phyloP scores from a whole-genome alignment of 169 alveolate genomes.

The Cryptosporidium parvum region DNA sequence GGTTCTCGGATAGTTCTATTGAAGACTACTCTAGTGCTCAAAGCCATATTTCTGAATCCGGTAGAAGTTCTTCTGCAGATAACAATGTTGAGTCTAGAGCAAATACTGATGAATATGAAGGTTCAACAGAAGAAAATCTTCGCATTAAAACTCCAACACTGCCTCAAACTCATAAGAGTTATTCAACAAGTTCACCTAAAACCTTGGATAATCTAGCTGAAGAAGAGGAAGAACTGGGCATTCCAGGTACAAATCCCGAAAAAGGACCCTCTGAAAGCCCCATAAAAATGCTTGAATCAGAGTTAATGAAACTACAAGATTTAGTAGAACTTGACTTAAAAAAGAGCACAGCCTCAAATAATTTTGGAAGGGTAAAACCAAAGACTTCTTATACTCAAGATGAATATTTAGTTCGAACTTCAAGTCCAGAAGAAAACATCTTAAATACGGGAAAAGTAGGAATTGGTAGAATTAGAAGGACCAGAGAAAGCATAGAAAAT shows the following conservation, averaged over 20 bases:
- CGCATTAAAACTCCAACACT: neutral
- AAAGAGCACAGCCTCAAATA: neutral
- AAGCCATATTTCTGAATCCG: neutral
- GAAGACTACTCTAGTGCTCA: neutral
- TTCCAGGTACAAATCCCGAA: too few relatives aligned
- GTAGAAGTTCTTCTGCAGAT: neutral
- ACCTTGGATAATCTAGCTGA: neutral
- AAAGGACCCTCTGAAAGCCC: neutral
- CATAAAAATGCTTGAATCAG: neutral
- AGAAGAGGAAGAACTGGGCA: neutral
- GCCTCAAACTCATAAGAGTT: neutral
- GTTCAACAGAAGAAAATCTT: neutral
- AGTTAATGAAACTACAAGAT: constrained; percentile 5
- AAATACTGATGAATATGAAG: too few relatives aligned
- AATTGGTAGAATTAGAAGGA: constrained; percentile 29
- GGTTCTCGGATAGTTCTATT: too few relatives aligned
- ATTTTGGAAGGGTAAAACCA: constrained; percentile 27
- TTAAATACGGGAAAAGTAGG: constrained; percentile 12
- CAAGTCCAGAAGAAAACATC: neutral
- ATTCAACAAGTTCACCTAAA: neutral
- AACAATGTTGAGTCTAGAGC: neutral
- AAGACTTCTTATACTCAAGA: neutral
- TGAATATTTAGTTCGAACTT: neutral
- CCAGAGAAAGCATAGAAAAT: neutral
- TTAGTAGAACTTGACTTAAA: neutral